Conservation (phyloP, 345 rosid genomes). For the Eucalyptus marginata region DNA sequence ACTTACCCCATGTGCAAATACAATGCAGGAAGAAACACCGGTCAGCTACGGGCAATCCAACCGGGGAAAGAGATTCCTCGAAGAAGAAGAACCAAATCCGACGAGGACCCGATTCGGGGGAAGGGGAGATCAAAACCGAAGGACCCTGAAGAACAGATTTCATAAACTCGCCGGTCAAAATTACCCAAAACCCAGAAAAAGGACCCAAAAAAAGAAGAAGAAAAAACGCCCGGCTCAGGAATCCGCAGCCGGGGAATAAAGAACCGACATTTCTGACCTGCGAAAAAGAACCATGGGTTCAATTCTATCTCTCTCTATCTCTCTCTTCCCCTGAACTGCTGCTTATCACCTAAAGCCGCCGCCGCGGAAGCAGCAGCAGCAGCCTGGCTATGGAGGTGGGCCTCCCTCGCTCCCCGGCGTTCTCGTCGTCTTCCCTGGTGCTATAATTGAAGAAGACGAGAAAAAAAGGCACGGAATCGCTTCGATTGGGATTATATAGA, state of each 20-base stretch:
- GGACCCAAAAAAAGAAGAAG: not conserved
- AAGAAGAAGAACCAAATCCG: not conserved
- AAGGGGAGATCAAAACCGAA: not conserved
- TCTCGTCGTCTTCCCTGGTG: not conserved
- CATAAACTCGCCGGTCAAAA: not conserved
- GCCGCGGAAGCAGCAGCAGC: not conserved
- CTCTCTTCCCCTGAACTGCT: not conserved
- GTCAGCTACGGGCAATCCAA: not conserved
- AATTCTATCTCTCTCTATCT: too few species aligned
- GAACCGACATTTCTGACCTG: not conserved
- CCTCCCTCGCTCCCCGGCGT: not conserved
- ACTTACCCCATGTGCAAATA: not conserved
- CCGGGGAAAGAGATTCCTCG: not conserved
- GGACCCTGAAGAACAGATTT: not conserved
- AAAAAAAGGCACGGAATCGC: rapidly evolving
- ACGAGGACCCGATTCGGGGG: not conserved
- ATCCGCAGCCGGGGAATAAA: not conserved
- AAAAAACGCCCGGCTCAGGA: not conserved
- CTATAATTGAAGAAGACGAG: not conserved
- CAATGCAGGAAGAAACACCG: not conserved
- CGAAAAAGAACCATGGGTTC: not conserved
- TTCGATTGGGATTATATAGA: not conserved
- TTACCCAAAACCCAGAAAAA: not conserved
- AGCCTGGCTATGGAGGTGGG: not conserved
- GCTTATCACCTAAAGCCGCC: not conserved